Conservation (phyloP, 164 flowering plant genomes). For the Vitis rupestris region DNA sequence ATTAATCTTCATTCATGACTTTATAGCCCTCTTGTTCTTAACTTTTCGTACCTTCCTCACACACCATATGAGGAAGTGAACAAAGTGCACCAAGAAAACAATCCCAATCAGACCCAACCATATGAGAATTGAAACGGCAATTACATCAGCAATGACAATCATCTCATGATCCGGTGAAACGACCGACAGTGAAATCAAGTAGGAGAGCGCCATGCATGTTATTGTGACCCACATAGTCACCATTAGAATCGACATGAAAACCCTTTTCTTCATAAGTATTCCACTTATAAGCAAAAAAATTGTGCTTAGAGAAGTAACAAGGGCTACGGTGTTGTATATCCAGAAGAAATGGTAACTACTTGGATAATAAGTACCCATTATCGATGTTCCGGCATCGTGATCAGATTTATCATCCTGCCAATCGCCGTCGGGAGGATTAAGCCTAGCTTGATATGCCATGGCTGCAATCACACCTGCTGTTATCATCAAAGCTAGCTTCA, state of each 20-base stretch:
- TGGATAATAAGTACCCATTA: background rate
- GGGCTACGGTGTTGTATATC: background rate
- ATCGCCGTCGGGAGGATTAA: background rate
- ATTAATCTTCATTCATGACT: too few species aligned
- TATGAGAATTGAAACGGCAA: background rate
- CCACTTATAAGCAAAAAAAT: too few species aligned
- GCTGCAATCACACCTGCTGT: background rate
- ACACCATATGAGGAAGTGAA: background rate
- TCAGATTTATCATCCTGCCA: background rate
- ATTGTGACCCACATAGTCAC: too few species aligned
- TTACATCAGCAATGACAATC: background rate
- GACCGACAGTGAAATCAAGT: background rate
- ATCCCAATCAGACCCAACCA: slow-evolving; percentile 4
- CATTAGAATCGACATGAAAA: too few species aligned
- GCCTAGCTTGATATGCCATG: background rate
- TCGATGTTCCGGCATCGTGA: too few species aligned
- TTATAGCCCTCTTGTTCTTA: background rate
- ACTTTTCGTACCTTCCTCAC: background rate
- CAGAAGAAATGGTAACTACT: background rate
- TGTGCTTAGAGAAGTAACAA: too few species aligned
- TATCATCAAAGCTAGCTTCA: too few species aligned
- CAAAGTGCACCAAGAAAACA: background rate
- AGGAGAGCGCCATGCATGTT: background rate
- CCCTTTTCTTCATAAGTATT: too few species aligned
- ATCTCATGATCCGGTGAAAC: background rate